A percentile compares a stretch with the other conserved stretches of the same genome.
These are phyloP conservation scores for Panicum virgatum DNA, from an alignment of 202 grass and related monocot genomes.

Conservation along the genomic window DNA sequence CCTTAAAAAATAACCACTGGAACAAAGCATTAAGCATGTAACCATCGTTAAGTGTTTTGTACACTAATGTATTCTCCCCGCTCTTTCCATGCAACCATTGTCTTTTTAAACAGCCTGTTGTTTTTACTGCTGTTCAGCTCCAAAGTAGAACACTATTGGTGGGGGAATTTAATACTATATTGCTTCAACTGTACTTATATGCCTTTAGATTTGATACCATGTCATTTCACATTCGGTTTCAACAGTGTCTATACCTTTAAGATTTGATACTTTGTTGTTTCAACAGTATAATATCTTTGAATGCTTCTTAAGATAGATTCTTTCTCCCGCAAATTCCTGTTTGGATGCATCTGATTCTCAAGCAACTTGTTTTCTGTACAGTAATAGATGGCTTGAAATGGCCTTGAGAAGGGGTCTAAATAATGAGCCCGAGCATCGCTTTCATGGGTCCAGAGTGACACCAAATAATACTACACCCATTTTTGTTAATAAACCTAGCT, in stretches of 20 bases:
- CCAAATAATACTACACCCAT: slow-evolving; percentile 16
- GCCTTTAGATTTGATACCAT: slow-evolving; percentile 39
- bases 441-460: background rate
- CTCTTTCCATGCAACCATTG: slow-evolving; percentile 38
- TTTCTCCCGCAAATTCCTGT: slow-evolving; percentile 18
- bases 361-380: slow-evolving; percentile 28
- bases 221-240: slow-evolving; percentile 1
- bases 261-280: slow-evolving; percentile 28
- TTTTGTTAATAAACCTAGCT: background rate
- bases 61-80: slow-evolving; percentile 6
- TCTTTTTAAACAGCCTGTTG: slow-evolving; percentile 11
- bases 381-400: slow-evolving; percentile 3
- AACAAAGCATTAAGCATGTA: slow-evolving; percentile 41
- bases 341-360: slow-evolving; percentile 39
- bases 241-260: slow-evolving; percentile 3
- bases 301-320: slow-evolving; percentile 34
- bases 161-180: slow-evolving; percentile 33
- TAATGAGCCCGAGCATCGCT: slow-evolving; percentile 23
- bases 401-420: slow-evolving; percentile 15
- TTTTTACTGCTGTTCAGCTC: slow-evolving; percentile 22
- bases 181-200: slow-evolving; percentile 37
- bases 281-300: slow-evolving; percentile 34
- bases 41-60: slow-evolving; percentile 17
- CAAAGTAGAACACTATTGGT: slow-evolving; percentile 5
- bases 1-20: slow-evolving; percentile 28